Percentiles rank a stretch among this genome's conserved stretches.
These are phyloP conservation scores for Mycena vitilis DNA, from an alignment of 768 basidiomycete species.

Conservation along the genomic window DNA sequence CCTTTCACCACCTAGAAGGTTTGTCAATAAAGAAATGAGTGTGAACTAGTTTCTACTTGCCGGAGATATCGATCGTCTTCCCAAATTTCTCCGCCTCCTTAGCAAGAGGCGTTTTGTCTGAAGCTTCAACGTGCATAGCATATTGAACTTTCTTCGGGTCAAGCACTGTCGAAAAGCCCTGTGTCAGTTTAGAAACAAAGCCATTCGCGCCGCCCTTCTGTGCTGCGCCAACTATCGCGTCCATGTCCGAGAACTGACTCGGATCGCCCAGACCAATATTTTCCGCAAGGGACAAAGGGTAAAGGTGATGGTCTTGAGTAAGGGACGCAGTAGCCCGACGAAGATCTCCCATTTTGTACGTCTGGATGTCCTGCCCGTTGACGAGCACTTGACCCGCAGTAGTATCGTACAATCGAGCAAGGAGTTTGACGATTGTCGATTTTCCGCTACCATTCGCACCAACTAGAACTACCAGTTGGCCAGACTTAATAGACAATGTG, in stretches of 20 bases:
- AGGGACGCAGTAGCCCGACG: conserved; percentile 59
- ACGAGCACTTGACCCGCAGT: conserved; percentile 56
- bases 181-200: conserved; percentile 34
- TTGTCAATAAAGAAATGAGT: background rate
- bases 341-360: conserved; percentile 53
- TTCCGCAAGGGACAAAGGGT: conserved; percentile 58
- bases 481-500: conserved; percentile 57
- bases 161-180: conserved; percentile 35
- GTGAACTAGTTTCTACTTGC: background rate
- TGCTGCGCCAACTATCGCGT: conserved; percentile 45
- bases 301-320: conserved; percentile 61
- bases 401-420: conserved; percentile 62
- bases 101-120: conserved; percentile 29
- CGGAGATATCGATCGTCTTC: conserved; percentile 39
- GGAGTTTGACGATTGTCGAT: conserved; percentile 62
- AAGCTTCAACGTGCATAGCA: conserved; percentile 4
- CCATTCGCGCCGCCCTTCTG: conserved; percentile 42
- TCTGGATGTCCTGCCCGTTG: conserved; percentile 52
- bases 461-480: conserved; percentile 66
- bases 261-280: conserved; percentile 52
- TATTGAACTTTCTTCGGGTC: conserved; percentile 32
- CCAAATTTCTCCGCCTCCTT: conserved; percentile 38
- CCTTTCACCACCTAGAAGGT: conserved; percentile 28
- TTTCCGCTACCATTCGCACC: conserved; percentile 70
- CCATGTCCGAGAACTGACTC: conserved; percentile 28